Conservation (phyloP, 129 eudicot genomes). For the Arctium lappa region DNA sequence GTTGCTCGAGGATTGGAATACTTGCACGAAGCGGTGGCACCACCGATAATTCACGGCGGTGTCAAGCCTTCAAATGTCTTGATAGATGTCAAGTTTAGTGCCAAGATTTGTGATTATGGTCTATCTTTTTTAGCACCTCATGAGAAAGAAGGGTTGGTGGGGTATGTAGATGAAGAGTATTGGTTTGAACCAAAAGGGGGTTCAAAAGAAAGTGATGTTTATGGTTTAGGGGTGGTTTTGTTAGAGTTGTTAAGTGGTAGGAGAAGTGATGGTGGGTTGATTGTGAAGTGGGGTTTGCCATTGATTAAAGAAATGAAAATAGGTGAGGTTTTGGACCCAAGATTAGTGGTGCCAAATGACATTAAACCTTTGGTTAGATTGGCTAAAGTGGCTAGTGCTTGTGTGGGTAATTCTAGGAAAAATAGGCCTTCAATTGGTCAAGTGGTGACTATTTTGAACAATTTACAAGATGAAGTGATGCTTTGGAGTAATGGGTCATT, state of each 20-base stretch:
- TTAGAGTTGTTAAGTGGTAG: conserved; percentile 91
- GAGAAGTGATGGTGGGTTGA: conserved; percentile 61
- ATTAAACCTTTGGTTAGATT: conserved; percentile 69
- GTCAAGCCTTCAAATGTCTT: conserved; percentile 81
- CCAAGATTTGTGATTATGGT: conserved; percentile 81
- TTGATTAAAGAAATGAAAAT: conserved; percentile 73
- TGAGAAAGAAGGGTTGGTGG: conserved; percentile 58
- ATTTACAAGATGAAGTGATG: conserved; percentile 45
- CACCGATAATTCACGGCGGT: conserved; percentile 73
- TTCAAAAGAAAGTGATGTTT: conserved; percentile 87
- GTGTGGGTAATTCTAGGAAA: conserved; percentile 77
- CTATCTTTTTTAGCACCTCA: conserved; percentile 59
- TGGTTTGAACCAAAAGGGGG: conserved; percentile 52
- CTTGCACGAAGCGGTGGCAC: conserved; percentile 67
- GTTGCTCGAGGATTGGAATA: conserved; percentile 80
- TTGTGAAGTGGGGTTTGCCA: conserved; percentile 88
- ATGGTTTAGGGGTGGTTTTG: conserved; percentile 86
- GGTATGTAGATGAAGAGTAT: conserved; percentile 87
- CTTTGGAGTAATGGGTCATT: conserved; percentile 32
- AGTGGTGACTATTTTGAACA: conserved; percentile 61
- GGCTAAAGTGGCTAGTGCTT: conserved; percentile 84
- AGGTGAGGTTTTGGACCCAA: conserved; percentile 69
- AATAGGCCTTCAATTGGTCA: conserved; percentile 70
- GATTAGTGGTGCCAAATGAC: conserved; percentile 57
- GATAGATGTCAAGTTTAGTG: conserved; percentile 70